phyloP scores from a whole-genome alignment of 352 stramenopile species.

The Globisporangium perplexum region DNA sequence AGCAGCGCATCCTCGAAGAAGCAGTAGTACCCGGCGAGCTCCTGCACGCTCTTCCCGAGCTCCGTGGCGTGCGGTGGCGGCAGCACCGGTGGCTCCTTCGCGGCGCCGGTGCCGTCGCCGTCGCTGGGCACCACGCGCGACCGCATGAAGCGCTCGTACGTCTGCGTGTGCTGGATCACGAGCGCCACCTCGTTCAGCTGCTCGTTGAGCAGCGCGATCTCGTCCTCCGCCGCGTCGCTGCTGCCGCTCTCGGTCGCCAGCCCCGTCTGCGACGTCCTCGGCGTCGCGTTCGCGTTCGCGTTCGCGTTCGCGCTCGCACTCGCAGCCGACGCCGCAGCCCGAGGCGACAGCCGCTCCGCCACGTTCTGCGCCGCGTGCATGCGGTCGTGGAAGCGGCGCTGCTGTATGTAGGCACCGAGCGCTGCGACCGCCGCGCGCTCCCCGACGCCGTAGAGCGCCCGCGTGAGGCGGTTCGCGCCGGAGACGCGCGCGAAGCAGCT shows the following conservation, averaged over 20 bases:
- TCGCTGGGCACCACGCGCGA: conserved; percentile 33
- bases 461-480: conserved; percentile 45
- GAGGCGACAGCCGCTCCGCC: conserved; percentile 1
- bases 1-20: conserved; percentile 83
- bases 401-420: conserved; percentile 63
- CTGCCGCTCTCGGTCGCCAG: conserved; percentile 5
- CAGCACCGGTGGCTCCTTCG: conserved; percentile 18
- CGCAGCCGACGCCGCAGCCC: background rate
- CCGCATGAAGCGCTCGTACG: conserved; percentile 85
- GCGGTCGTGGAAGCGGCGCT: conserved; percentile 64
- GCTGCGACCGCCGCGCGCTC: conserved; percentile 54
- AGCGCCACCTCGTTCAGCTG: conserved; percentile 84
- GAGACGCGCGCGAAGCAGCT: conserved; percentile 50
- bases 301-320: background rate
- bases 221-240: conserved; percentile 28
- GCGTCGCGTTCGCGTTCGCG: background rate
- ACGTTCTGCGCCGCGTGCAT: conserved; percentile 30
- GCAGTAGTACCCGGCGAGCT: conserved; percentile 82
- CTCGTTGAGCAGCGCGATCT: conserved; percentile 70
- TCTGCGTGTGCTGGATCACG: conserved; percentile 86
- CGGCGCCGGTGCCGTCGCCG: conserved; percentile 4
- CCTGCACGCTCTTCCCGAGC: conserved; percentile 74
- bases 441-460: conserved; percentile 48
- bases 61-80: conserved; percentile 67
- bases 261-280: conserved; percentile 4